phyloP scores from a whole-genome alignment of 2,329 filamentous ascomycete species.

The Amphichorda felina region DNA sequence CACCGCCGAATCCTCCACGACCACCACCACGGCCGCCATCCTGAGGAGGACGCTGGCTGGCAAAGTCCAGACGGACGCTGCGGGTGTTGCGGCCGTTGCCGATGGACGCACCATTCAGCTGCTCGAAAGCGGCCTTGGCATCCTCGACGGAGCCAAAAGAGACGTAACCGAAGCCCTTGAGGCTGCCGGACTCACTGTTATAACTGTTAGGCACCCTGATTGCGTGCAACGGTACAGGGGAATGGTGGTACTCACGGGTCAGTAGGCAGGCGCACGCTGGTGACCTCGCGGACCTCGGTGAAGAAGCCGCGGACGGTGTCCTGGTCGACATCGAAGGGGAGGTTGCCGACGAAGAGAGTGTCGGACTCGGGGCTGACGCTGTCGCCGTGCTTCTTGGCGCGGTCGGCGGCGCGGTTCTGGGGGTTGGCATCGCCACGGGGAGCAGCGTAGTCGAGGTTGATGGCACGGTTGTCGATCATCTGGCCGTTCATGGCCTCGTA shows the following conservation, averaged over 20 bases:
- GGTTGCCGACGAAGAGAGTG: constrained; percentile 85
- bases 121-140: constrained; percentile 61
- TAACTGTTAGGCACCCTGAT: constrained; percentile 2
- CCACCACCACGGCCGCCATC: constrained; percentile 40
- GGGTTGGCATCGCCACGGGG: constrained; percentile 43
- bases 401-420: constrained; percentile 48
- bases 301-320: constrained; percentile 66
- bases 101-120: constrained; percentile 54
- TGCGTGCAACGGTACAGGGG: neutral
- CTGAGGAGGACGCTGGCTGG: constrained; percentile 52
- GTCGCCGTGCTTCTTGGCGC: constrained; percentile 65
- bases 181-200: constrained; percentile 59
- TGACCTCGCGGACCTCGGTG: constrained; percentile 55
- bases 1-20: constrained; percentile 33
- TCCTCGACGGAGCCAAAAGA: constrained; percentile 75
- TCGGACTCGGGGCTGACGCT: constrained; percentile 67
- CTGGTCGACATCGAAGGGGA: constrained; percentile 75
- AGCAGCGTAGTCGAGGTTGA: constrained; percentile 72
- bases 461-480: constrained; percentile 60
- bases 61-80: constrained; percentile 72
- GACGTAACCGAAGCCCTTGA: constrained; percentile 91
- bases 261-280: constrained; percentile 77
- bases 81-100: constrained; percentile 59
- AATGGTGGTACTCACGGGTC: constrained; percentile 46
- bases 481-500: constrained; percentile 62